phyloP scores from a whole-genome alignment of 495 filamentous ascomycete genomes.

The Neurospora terricola region DNA sequence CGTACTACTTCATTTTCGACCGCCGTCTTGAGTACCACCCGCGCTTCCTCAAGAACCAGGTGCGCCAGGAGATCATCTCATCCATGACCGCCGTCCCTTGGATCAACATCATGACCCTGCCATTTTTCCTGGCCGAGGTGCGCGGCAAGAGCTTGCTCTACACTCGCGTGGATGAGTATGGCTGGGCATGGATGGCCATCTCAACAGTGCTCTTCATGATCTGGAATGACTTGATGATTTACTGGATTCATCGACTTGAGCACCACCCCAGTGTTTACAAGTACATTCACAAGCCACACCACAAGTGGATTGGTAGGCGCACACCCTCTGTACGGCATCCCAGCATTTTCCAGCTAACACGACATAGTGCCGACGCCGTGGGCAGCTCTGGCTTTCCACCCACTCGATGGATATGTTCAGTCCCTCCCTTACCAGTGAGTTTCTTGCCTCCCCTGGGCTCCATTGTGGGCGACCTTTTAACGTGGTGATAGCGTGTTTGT shows the following conservation, averaged over 20 bases:
- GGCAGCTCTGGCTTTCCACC: slow-evolving; percentile 16
- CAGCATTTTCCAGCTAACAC: not conserved
- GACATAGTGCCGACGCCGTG: slow-evolving; percentile 11
- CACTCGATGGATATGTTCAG: slow-evolving; percentile 14
- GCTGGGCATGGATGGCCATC: slow-evolving; percentile 10
- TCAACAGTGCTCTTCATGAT: slow-evolving; percentile 13
- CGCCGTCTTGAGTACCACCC: slow-evolving; percentile 15
- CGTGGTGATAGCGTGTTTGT: slow-evolving; percentile 7
- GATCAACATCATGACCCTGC: slow-evolving; percentile 15
- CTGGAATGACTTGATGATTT: slow-evolving; percentile 15
- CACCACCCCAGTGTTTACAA: slow-evolving; percentile 16
- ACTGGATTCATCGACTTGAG: slow-evolving; percentile 17
- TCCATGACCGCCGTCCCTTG: slow-evolving; percentile 12
- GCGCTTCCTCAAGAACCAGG: slow-evolving; percentile 15
- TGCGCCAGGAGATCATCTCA: slow-evolving; percentile 11
- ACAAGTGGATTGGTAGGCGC: slow-evolving; percentile 15
- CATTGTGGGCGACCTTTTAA: not conserved
- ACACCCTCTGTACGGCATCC: not conserved
- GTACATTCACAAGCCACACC: slow-evolving; percentile 16
- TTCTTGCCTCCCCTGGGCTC: not conserved
- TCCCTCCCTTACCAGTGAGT: slow-evolving; percentile 16
- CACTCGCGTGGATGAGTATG: slow-evolving; percentile 7
- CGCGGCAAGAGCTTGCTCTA: slow-evolving; percentile 14
- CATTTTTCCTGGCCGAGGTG: slow-evolving; percentile 14
- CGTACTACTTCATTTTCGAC: slow-evolving; percentile 15